Conservation (phyloP, 371 early-diverging fungal species). For the Rhizopus arrhizus region DNA sequence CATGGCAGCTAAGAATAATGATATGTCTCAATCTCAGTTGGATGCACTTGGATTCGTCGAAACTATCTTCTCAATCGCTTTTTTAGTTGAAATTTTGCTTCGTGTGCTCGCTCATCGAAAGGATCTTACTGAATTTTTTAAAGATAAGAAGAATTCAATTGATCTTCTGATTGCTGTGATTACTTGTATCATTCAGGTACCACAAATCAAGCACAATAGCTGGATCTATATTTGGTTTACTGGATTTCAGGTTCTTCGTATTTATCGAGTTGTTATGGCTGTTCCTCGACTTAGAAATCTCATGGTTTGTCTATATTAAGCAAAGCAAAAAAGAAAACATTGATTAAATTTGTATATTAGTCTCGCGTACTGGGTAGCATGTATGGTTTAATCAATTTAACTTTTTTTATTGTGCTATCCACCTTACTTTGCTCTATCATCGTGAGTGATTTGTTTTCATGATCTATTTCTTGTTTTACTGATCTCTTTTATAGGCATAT, state of each 20-base stretch:
- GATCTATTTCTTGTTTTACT: background rate
- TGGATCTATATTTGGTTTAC: slow-evolving; percentile 61
- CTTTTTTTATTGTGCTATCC: slow-evolving; percentile 63
- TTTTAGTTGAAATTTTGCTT: slow-evolving; percentile 57
- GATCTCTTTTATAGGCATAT: slow-evolving; percentile 31
- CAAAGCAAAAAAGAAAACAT: background rate
- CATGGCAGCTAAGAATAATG: slow-evolving; percentile 55
- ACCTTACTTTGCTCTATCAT: slow-evolving; percentile 59
- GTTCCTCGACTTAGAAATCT: slow-evolving; percentile 58
- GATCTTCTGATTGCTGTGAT: slow-evolving; percentile 58
- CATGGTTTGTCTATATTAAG: slow-evolving; percentile 42
- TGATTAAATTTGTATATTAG: slow-evolving; percentile 30
- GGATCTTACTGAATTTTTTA: slow-evolving; percentile 47
- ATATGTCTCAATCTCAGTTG: slow-evolving; percentile 35
- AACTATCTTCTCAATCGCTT: slow-evolving; percentile 55
- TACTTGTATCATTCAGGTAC: slow-evolving; percentile 59
- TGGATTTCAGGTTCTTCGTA: slow-evolving; percentile 63
- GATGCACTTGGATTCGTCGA: slow-evolving; percentile 46
- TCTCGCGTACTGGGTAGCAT: slow-evolving; percentile 62
- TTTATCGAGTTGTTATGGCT: slow-evolving; percentile 61
- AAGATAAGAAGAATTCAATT: slow-evolving; percentile 47
- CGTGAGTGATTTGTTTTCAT: slow-evolving; percentile 35
- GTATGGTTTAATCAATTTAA: slow-evolving; percentile 62
- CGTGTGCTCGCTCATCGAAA: slow-evolving; percentile 47
- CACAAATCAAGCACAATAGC: slow-evolving; percentile 42